Base-by-base conservation (phyloP, 2,329 filamentous ascomycete genomes). In the Monilinia fructicola region DNA sequence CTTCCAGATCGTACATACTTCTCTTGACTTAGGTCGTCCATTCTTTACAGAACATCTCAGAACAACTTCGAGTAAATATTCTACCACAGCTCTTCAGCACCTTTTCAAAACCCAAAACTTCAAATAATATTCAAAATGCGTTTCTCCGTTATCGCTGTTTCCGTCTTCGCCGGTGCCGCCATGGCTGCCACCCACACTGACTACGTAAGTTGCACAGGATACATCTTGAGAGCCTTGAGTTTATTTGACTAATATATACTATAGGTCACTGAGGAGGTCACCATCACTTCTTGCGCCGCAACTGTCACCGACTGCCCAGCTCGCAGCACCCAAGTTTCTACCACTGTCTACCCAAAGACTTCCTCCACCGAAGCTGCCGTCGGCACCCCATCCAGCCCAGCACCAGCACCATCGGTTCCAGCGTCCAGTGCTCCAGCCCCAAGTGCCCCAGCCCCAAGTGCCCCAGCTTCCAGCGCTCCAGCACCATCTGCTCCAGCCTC, bases 1-100 rank as follows among this genome's bases (percentile, higher is more conserved):
- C 67, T 52, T 71, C 66, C 55, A 69, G 58, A 66, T 66, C 66
- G 65, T 53, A 67, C 61, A 61, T 44, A 65, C 44, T 67, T 69
- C 59, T 60, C 68, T 73, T 74, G 74, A 76, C 74, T 73, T 71
- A 72, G 74, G 74, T 75, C 74, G 73, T 74, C 72, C 73, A 74
- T 73, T 75, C 74, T 74, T 75, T 71, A 69, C 60, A 73, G 67
- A 74, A 71, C n/a, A 60, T 35, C 52, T 54, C 23, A 50, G 21
- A 74, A 71, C 23, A 61, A 54, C 53, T 38, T 14, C 21, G 21
- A 50, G 42, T 54, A 46, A 62, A 56, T 28, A 46, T 62, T 65
- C 65, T 62, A 64, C 65, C 52, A 67, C 67, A 54, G 71, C 70
- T 72, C 65, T 71, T 71, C 69, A 72, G 67, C 71, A 68, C 64